Conservation (phyloP, 2,329 filamentous ascomycete genomes). For the Escovopsis sp. region DNA sequence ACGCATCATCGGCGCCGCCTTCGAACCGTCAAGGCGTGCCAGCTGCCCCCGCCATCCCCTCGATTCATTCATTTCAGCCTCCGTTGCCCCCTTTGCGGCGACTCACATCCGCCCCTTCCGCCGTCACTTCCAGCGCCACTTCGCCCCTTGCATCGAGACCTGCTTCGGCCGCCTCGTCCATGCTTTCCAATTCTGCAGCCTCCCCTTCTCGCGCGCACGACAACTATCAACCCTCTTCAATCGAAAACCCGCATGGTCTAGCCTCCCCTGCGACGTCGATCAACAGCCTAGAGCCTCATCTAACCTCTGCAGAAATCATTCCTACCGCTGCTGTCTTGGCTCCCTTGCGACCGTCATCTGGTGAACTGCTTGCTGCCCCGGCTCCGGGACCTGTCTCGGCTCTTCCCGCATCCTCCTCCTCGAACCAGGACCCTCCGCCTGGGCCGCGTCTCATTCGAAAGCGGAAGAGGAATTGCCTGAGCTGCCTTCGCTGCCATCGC, state of each 20-base stretch:
- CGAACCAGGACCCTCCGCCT: neutral
- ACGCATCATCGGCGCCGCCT: neutral
- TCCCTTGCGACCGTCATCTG: too few relatives aligned
- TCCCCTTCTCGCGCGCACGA: neutral
- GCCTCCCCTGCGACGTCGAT: conserved; percentile 16
- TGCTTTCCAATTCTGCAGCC: conserved; percentile 1
- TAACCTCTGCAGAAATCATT: conserved; percentile 4
- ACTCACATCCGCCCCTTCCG: neutral
- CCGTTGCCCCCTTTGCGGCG: too few relatives aligned
- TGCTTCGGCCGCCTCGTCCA: neutral
- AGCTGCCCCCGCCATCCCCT: conserved; percentile 2
- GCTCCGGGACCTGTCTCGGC: neutral
- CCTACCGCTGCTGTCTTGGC: neutral
- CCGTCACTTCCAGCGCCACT: neutral
- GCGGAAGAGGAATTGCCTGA: conserved; percentile 21
- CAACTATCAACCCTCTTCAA: too few relatives aligned
- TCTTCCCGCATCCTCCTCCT: neutral
- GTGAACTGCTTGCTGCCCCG: neutral
- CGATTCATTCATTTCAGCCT: neutral
- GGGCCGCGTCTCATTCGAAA: conserved; percentile 16
- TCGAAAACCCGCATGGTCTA: conserved; percentile 11
- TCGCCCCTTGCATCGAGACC: neutral
- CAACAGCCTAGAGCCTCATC: conserved; percentile 13
- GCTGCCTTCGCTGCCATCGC: conserved; percentile 20
- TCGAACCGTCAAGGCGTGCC: neutral